phyloP scores from a whole-genome alignment of 129 eudicot species.

The Scalesia atractyloides region DNA sequence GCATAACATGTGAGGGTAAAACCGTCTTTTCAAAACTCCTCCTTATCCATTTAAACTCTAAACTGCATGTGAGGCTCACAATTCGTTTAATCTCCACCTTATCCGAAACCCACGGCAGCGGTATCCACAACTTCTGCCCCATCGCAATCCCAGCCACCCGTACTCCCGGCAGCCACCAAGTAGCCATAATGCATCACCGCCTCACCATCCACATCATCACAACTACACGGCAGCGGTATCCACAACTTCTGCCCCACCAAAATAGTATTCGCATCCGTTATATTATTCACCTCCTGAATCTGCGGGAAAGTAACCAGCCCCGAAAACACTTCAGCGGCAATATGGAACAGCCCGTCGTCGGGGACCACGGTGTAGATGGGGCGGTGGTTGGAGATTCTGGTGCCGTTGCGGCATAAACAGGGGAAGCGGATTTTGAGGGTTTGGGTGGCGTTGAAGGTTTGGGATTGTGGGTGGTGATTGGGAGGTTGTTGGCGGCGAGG shows the following conservation, averaged over 20 bases:
- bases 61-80: too few species aligned
- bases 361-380: constrained; percentile 63
- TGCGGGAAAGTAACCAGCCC: constrained; percentile 44
- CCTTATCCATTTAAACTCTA: too few species aligned
- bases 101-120: too few species aligned
- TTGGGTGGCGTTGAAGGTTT: constrained; percentile 33
- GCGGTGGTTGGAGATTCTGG: constrained; percentile 52
- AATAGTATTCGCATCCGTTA: constrained; percentile 38
- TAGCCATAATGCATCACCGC: constrained; percentile 74
- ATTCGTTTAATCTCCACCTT: too few species aligned
- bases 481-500: constrained; percentile 70
- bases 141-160: constrained; percentile 57
- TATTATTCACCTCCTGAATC: constrained; percentile 56
- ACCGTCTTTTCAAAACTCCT: too few species aligned
- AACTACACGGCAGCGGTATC: constrained; percentile 94
- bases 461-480: constrained; percentile 30
- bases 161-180: constrained; percentile 42
- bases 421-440: constrained; percentile 76
- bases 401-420: constrained; percentile 63
- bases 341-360: constrained; percentile 54
- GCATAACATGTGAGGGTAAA: too few species aligned
- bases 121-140: too few species aligned
- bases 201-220: constrained; percentile 67
- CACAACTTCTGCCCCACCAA: constrained; percentile 47
- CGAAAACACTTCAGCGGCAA: constrained; percentile 68